Conservation (phyloP, 352 stramenopile species). For the Bremia lactucae region DNA sequence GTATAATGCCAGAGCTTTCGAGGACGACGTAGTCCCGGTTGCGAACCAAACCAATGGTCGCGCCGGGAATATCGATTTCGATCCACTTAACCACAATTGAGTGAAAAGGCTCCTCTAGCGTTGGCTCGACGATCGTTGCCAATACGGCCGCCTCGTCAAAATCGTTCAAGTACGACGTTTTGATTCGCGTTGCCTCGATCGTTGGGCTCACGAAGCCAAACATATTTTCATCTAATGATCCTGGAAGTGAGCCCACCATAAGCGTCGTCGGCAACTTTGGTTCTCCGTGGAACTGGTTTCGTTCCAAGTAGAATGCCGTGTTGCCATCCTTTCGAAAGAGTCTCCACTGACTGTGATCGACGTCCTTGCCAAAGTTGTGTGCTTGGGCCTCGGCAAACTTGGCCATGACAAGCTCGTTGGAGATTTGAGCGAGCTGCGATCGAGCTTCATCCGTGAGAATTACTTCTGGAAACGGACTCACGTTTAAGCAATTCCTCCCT, state of each 20-base stretch:
- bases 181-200: conserved; percentile 23
- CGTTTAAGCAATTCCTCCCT: conserved; percentile 12
- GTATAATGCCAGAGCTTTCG: conserved; percentile 13
- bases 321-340: conserved; percentile 10
- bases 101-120: conserved; percentile 29
- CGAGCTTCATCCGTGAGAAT: conserved; percentile 2
- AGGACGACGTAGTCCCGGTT: conserved; percentile 21
- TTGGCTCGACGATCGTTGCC: conserved; percentile 31
- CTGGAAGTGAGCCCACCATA: conserved; percentile 19
- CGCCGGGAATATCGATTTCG: conserved; percentile 19
- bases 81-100: conserved; percentile 29
- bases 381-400: conserved; percentile 21
- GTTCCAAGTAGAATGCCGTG: conserved; percentile 13
- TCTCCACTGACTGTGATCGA: conserved; percentile 15
- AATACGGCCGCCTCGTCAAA: conserved; percentile 34
- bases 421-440: conserved; percentile 10
- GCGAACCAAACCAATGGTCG: conserved; percentile 12
- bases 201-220: conserved; percentile 27
- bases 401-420: conserved; percentile 6
- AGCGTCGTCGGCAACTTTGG: conserved; percentile 17
- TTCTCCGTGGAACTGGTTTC: conserved; percentile 11
- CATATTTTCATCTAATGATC: conserved; percentile 30
- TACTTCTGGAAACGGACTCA: conserved; percentile 19
- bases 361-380: conserved; percentile 12
- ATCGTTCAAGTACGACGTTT: conserved; percentile 20